Evolutionary conservation across 805 yeast species (phyloP), one percentile per base, ranked within the genome.

Genomic region (Candida orba): DNA sequence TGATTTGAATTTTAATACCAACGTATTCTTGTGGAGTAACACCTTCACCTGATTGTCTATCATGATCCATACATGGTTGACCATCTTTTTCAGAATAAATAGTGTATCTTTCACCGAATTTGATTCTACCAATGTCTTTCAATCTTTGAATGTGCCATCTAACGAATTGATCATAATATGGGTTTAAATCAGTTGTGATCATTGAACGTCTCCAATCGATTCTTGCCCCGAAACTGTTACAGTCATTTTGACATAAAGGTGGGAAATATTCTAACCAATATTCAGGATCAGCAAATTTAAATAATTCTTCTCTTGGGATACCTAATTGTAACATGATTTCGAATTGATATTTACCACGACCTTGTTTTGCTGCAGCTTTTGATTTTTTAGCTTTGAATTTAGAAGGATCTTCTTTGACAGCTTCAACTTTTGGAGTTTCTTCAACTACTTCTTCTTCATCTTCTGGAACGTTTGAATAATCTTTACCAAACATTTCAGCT

Each of bases 21-120:
- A 87, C 80, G 67, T 93, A 93, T 67, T 93, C 99, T 69, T 93
- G 98, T 35, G 99, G 97, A 53, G 82, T 76, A 36, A 93, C 93
- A 66, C 95, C 98, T 71, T 93, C 99, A 63, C 99, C 99, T 40
- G 91, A 78, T 66, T 78, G 84, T 75, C 99, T 83, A 68, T 93
- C 99, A 67, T 93, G 99, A 67, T 93, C 99, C 91, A 93, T 90
- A 75, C 99, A 93, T 34, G 99, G 95, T 73, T 93, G 99, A 52
- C 97, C 97, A 68, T 93, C 99, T 69, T 86, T 91, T 63, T 89
- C 95, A 35, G 98, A 90, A 70, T 87, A 93, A 59, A 93, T 87
- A 53, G 99, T 93, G 73, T 89, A 87, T 71, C 99, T 83, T 72
- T 91, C 95, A 66, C 99, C 99, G 56, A 93, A 93, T 72, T 91